phyloP scores from a whole-genome alignment of 495 filamentous ascomycete genomes.

The Neurospora hispaniola region DNA sequence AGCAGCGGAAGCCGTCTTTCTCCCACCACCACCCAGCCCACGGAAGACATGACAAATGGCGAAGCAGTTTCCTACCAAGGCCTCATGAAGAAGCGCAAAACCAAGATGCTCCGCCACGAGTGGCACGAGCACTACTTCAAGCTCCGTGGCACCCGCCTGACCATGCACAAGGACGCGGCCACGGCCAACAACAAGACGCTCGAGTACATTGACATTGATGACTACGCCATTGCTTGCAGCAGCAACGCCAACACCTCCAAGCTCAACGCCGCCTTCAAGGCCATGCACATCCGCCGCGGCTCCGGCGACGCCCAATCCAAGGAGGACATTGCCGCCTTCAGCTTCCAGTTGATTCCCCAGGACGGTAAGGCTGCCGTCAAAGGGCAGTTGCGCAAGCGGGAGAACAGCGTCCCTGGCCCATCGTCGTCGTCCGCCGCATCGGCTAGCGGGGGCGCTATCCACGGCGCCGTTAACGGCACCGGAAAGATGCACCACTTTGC shows the following conservation, averaged over 20 bases:
- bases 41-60: slow-evolving; percentile 26
- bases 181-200: slow-evolving; percentile 44
- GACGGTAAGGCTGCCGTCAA: slow-evolving; percentile 38
- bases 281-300: slow-evolving; percentile 55
- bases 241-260: slow-evolving; percentile 61
- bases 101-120: slow-evolving; percentile 78
- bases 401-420: slow-evolving; percentile 19
- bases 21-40: slow-evolving; percentile 15
- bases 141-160: slow-evolving; percentile 70
- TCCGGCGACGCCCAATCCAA: slow-evolving; percentile 35
- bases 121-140: slow-evolving; percentile 88
- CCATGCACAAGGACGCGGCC: slow-evolving; percentile 64
- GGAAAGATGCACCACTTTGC: slow-evolving; percentile 92
- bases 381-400: slow-evolving; percentile 29
- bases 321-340: slow-evolving; percentile 55
- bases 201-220: slow-evolving; percentile 86
- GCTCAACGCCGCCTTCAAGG: slow-evolving; percentile 79
- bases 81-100: slow-evolving; percentile 92
- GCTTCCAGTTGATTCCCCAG: slow-evolving; percentile 83
- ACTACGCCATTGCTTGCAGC: slow-evolving; percentile 89
- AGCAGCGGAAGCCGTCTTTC: slow-evolving; percentile 43
- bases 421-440: not conserved
- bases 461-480: slow-evolving; percentile 42
- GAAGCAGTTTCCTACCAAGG: slow-evolving; percentile 57
- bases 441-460: slow-evolving; percentile 9